Base-by-base conservation (phyloP, 129 eudicot species). In the Helianthus annuus region DNA sequence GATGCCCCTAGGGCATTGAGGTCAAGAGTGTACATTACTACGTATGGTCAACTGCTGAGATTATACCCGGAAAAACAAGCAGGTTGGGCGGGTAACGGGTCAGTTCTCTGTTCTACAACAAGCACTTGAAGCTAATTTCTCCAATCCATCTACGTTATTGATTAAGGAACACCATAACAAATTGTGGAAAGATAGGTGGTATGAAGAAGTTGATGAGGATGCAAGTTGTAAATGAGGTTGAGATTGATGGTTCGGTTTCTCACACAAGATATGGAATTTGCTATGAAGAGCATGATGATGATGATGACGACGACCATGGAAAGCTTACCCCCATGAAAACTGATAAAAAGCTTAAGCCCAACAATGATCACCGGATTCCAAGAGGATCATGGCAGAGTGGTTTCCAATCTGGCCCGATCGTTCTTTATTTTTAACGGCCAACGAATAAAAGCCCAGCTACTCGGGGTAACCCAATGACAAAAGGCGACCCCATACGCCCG, bases 361-460 rank as follows among this genome's bases (percentile, higher is more conserved):
- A 49, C 32, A 81, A 81, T 46, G 78, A 81, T 38, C 85, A 81
- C 55, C 60, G 69, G 65, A 81, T 81, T 63, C 85, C 85, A 72
- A 71, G 81, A 77, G 78, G 76, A 38, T 65, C 77, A 56, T 81
- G 85, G 85, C 70, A 58, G 46, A 70, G 77, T 70, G 81, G 78
- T 0, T 27, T 27, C 32, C 32, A 27, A 27, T 27, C 32, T 27
- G 32, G 32, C 32, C 32, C 22, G 32, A 27, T 27, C 32, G 2
- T 27, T 27, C 32, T 27, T 27, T 27, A 27, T 27, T 27, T 27
- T 27, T 27, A 27, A 27, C 2, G 32, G 32, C 32, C 32, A 27
- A 27, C 32, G 32, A 27, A 27, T 27, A 27, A 27, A 27, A 27
- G 32, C 32, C 32, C 32, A 27, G 32, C 32, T 27, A 27, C 32